A percentile compares a stretch with the other conserved stretches of the same genome.
Conservation (phyloP, 225 moss, liverwort and hornwort genomes). For the Rhytidiadelphus loreus region DNA sequence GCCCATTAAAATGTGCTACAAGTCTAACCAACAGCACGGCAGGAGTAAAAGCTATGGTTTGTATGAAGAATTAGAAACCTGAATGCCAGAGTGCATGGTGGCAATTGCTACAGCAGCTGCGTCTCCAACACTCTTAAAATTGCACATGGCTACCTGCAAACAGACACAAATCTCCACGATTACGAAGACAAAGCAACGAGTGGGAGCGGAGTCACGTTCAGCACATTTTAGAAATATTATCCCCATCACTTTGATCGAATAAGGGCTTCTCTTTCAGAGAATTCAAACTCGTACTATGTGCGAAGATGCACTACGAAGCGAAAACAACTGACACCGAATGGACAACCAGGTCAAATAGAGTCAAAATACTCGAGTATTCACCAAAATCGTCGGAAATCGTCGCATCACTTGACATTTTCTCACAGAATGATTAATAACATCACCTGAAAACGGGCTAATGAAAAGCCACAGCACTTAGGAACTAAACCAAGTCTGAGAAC, state of each 20-base stretch:
- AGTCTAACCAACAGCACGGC: neutral
- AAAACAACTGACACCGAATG: neutral
- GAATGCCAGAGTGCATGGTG: conserved; percentile 97
- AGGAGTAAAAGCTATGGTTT: neutral
- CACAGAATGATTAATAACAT: neutral
- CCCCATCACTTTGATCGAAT: neutral
- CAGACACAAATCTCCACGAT: neutral
- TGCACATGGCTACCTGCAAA: conserved; percentile 90
- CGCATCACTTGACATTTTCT: neutral
- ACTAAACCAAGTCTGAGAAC: neutral
- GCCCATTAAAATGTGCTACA: neutral
- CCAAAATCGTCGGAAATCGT: neutral
- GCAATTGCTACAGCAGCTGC: conserved; percentile 94
- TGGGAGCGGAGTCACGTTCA: neutral
- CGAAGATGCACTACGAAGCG: neutral
- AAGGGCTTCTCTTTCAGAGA: neutral
- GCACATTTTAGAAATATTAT: neutral
- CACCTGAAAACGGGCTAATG: neutral
- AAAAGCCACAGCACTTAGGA: neutral
- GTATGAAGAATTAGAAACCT: conserved; percentile 31
- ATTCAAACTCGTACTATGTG: neutral
- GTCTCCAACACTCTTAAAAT: conserved; percentile 71
- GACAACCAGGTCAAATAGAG: neutral
- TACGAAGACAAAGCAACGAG: neutral
- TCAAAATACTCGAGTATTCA: neutral